phyloP scores from a whole-genome alignment of 1,139 yeast genomes.

The Blastobotrys petasosporus region DNA sequence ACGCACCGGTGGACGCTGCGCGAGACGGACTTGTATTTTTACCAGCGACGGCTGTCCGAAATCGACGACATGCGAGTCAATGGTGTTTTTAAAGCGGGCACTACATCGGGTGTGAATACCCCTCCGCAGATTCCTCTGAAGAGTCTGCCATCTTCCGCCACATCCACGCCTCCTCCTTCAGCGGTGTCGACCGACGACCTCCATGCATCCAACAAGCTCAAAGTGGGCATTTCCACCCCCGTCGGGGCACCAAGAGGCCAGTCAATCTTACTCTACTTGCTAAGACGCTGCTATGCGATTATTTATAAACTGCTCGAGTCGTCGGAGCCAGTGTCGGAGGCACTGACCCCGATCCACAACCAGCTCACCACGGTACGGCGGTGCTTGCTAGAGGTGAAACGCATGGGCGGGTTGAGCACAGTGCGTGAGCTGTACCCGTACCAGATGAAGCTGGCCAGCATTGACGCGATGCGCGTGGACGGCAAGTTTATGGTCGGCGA shows the following conservation, averaged over 20 bases:
- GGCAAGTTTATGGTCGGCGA: conserved; percentile 87
- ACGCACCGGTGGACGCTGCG: conserved; percentile 97
- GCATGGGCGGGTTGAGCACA: conserved; percentile 86
- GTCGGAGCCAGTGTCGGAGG: conserved; percentile 91
- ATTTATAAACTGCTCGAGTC: conserved; percentile 84
- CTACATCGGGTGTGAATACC: conserved; percentile 2
- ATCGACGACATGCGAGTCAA: conserved; percentile 65
- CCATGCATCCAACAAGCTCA: too few relatives aligned
- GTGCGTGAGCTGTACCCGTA: conserved; percentile 89
- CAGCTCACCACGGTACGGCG: conserved; percentile 86
- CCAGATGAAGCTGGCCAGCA: conserved; percentile 85
- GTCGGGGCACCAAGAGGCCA: conserved; percentile 41
- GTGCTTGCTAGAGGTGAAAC: conserved; percentile 79
- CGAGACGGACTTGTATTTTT: conserved; percentile 84
- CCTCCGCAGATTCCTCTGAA: conserved; percentile 1
- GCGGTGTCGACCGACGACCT: not conserved
- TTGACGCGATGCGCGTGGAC: conserved; percentile 79
- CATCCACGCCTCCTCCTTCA: not conserved
- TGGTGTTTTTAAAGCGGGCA: conserved; percentile 40
- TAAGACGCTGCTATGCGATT: conserved; percentile 84
- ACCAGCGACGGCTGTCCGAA: conserved; percentile 64
- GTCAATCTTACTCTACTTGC: conserved; percentile 63
- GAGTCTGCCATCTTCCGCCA: too few relatives aligned
- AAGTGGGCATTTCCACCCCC: conserved; percentile 8
- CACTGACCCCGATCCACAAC: conserved; percentile 86